Base-by-base conservation (phyloP, 164 flowering plant genomes). In the Protea cynaroides region DNA sequence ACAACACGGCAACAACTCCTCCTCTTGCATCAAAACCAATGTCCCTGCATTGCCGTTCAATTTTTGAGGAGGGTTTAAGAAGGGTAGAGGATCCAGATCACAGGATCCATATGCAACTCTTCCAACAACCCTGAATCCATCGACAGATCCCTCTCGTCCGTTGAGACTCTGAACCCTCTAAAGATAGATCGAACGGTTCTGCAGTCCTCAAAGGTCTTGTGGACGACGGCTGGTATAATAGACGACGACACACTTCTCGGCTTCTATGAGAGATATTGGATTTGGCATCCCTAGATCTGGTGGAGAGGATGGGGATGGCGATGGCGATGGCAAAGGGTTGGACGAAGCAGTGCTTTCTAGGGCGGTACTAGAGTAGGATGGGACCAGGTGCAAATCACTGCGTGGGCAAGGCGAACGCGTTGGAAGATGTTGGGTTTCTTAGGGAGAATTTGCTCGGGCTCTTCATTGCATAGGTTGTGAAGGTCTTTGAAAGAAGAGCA, bases 131-230 rank as follows among this genome's bases (percentile, higher is more conserved):
- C 47, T 0, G 70, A 56, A 69, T 84, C 90, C 87, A 89, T 84
- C 1, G 88, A 78, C 69, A 89, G 62, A 65, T 89, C 96, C 8
- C 96, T 82, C 63, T 89, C 92, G 81, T 89, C 96, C 65, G 85
- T 69, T 7, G 75, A 68, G 19, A 84, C 78, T 11, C 89, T 80
- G 63, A 84, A 76, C 6, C 86, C 85, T 0, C 73, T 73, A 38
- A 89, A 73, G 63, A 87, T 85, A 0, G 85, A 74, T 71, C 82
- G 68, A 69, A 84, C 89, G 59, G 78, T 59, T 8, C 78, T 40
- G 80, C 92, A 89, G 61, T 86, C 92, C 62, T 89, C 89, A 65
- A 80, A 89, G 43, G 90, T 89, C 63, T 63, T 73, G 34, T 92
- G 85, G 12, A 89, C 76, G 19, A 83, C 83, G 46, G 72, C 84